phyloP scores from a whole-genome alignment of 2,329 filamentous ascomycete species.

The Epichloe coenophiala region DNA sequence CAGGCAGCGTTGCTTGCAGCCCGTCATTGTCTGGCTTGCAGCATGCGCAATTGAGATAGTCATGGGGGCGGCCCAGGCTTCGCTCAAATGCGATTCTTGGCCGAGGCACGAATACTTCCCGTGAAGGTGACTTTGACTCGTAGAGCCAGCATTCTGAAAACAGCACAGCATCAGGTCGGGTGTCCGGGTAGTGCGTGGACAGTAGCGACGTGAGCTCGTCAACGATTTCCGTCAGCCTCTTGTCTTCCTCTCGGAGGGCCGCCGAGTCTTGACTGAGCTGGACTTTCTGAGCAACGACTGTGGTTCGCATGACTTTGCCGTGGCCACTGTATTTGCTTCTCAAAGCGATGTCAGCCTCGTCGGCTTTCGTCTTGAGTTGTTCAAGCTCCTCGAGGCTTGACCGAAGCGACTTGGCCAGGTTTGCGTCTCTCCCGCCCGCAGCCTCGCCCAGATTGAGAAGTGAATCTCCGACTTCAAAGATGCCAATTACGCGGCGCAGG shows the following conservation, averaged over 20 bases:
- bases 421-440: constrained; percentile 17
- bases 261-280: constrained; percentile 65
- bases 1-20: constrained; percentile 48
- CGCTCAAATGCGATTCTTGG: constrained; percentile 59
- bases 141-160: constrained; percentile 66
- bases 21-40: constrained; percentile 38
- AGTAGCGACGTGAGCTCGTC: constrained; percentile 28
- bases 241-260: constrained; percentile 55
- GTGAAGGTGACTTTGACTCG: constrained; percentile 54
- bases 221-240: constrained; percentile 53
- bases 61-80: constrained; percentile 57
- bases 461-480: constrained; percentile 23
- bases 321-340: constrained; percentile 65
- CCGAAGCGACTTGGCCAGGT: constrained; percentile 21
- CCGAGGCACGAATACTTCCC: constrained; percentile 61
- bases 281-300: constrained; percentile 69
- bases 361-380: constrained; percentile 30
- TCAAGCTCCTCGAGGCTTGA: constrained; percentile 32
- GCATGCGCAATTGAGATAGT: constrained; percentile 64
- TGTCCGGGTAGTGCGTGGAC: constrained; percentile 11
- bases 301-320: constrained; percentile 57
- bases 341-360: constrained; percentile 35
- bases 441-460: constrained; percentile 21
- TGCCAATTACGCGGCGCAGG: constrained; percentile 13
- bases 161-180: constrained; percentile 30